A percentile compares a stretch with the other conserved stretches of the same genome.
Evolutionary conservation across 148 eudicot species (phyloP).

Genomic region (Polygonum aviculare): DNA sequence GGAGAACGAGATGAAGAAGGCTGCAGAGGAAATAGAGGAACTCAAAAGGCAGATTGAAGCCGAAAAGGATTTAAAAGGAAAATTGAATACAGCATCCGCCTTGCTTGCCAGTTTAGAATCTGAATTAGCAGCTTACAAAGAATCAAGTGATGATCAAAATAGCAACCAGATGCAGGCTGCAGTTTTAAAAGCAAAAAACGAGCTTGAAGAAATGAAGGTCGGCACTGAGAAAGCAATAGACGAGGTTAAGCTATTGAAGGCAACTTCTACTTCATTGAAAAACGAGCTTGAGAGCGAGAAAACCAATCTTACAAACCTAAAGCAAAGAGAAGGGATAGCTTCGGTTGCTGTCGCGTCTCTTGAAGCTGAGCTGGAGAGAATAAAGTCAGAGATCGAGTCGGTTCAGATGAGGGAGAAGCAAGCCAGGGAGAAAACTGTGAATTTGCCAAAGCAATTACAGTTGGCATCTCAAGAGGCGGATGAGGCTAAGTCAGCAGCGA

Average conservation of each 20-base stretch:
- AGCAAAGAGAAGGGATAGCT: conserved; percentile 87
- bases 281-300: conserved; percentile 66
- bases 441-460: conserved; percentile 62
- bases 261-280: conserved; percentile 58
- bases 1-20: conserved; percentile 75
- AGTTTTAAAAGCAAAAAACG: conserved; percentile 42
- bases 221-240: conserved; percentile 58
- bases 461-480: conserved; percentile 77
- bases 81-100: conserved; percentile 44
- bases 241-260: conserved; percentile 58
- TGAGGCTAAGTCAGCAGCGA: conserved; percentile 47
- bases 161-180: conserved; percentile 40
- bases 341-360: conserved; percentile 68
- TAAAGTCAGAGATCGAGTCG: conserved; percentile 51
- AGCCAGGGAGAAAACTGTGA: conserved; percentile 59
- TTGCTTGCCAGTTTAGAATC: conserved; percentile 51
- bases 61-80: conserved; percentile 54
- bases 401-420: conserved; percentile 62
- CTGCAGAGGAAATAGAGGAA: conserved; percentile 62
- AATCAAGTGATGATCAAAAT: conserved; percentile 30
- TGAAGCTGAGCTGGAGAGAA: conserved; percentile 69
- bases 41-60: conserved; percentile 45
- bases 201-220: conserved; percentile 65
- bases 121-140: conserved; percentile 41
- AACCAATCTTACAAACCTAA: conserved; percentile 40